Base-by-base conservation (phyloP, 306 rosid genomes). In the Adenanthera pavonina region DNA sequence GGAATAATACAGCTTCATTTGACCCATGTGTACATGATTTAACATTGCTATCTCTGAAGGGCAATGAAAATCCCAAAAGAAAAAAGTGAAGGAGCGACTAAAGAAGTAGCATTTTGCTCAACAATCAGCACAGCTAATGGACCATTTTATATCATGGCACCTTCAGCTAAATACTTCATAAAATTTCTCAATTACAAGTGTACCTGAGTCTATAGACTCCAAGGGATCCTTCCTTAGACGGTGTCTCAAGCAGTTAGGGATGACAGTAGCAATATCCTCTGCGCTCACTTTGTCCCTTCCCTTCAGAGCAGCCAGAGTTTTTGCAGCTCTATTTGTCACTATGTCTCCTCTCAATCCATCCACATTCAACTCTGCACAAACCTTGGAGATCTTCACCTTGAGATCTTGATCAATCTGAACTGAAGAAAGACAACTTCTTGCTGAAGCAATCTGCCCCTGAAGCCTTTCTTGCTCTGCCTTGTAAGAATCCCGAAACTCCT, bases 291-390 rank as follows among this genome's bases (percentile, higher is more conserved):
- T 77, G 73, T 93, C 97, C 76, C 92, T 93, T 70, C 92, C 97
- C 90, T 91, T 93, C 0, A 93, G 83, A 70, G 97, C 87, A 76
- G 97, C 94, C 48, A 93, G 82, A 30, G 97, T 94, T 82, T 89
- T 91, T 30, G 97, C 94, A 78, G 97, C 94, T 77, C 97, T 88
- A n/a, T 93, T 93, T 30, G 93, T 89, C 56, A 93, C 97, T 53
- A 93, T 93, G 78, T 93, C 97, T 77, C 97, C 97, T 88, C 97
- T 88, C 87, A 93, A 84, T 86, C 97, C 97, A 66, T 93, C 97
- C 3, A 93, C 97, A 80, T 93, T 93, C 91, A 91, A 80, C 57
- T 93, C 97, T 5, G 97, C 38, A 72, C 97, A 93, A 75, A 93
- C 97, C 86, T 56, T 88, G 40, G 97, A 93, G 87, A 93, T 93